Base-by-base conservation (phyloP, 768 basidiomycete genomes). In the Russula brevipes region DNA sequence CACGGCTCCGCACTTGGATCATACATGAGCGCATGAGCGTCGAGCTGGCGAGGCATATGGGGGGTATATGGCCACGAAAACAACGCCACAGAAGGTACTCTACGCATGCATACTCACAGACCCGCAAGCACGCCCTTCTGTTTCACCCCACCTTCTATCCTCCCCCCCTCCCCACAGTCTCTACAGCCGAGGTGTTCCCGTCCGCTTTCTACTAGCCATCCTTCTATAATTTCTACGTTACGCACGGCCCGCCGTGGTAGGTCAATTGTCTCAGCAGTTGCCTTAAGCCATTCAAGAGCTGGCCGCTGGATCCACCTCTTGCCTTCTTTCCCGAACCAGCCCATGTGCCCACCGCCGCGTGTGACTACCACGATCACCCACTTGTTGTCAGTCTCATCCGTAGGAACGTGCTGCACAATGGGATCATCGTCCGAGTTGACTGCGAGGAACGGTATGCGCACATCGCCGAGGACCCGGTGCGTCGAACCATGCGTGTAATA, bases 351-450 rank as follows among this genome's bases (percentile, higher is more conserved):
- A 1, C 92, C 92, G 19, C 77, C 75, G 41, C 76, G 73, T 0
- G 92, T 93, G 53, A 87, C 71, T n/a, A 77, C 84, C 76, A 88
- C 83, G 2, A 82, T 77, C 9, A 87, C 81, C 70, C 80, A 80
- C 56, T 71, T 45, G 66, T 83, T 84, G 19, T 77, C 79, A 61
- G 77, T 79, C 8, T 77, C 78, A 60, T 85, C 77, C 70, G 81
- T 78, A 17, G 89, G 89, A 42, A 88, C 76, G 57, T 82, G 77
- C 54, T 78, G 78, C 11, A 92, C 85, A 46, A 95, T 80, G 19
- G 92, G 92, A 73, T 95, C 92, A 72, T 94, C 90, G 36, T 80
- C 81, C n/a, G 92, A 81, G 70, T 89, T 91, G 63, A 94, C 79
- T 6, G 86, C 82, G 8, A 94, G 80, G 73, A 85, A 86, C 14